Percentiles rank a stretch among this genome's conserved stretches.
Conservation (phyloP, 495 filamentous ascomycete species). For the Thermochaetoides thermophila region DNA sequence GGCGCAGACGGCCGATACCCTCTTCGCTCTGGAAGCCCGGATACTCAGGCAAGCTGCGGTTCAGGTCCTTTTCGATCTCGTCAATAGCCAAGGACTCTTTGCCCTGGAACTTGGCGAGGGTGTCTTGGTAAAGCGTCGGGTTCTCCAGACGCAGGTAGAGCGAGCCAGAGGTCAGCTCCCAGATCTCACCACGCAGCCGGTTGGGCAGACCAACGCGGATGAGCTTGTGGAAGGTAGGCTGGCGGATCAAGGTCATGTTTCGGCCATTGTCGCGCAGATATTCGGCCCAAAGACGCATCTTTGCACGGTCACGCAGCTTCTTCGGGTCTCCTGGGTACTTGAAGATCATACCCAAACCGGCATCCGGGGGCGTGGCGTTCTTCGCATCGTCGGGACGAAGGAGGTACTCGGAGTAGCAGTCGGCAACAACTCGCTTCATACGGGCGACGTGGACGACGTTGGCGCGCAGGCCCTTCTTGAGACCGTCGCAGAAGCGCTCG, state of each 20-base stretch:
- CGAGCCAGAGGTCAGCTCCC: conserved; percentile 88
- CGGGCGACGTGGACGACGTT: conserved; percentile 76
- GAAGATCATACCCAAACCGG: conserved; percentile 83
- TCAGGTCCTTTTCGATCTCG: conserved; percentile 96
- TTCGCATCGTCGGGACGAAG: conserved; percentile 45
- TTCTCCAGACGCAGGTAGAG: conserved; percentile 75
- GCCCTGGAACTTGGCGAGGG: conserved; percentile 65
- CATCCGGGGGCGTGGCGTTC: conserved; percentile 59
- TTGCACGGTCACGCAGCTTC: conserved; percentile 85
- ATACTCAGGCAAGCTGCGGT: conserved; percentile 90
- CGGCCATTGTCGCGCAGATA: conserved; percentile 93
- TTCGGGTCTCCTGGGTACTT: conserved; percentile 92
- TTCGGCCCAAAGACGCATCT: conserved; percentile 95
- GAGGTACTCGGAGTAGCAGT: conserved; percentile 90
- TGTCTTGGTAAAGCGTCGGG: conserved; percentile 70
- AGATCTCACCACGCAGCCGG: conserved; percentile 81
- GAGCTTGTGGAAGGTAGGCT: conserved; percentile 94
- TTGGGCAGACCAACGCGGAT: conserved; percentile 93
- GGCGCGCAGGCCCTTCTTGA: conserved; percentile 76
- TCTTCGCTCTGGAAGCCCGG: conserved; percentile 94
- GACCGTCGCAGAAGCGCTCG: conserved; percentile 87
- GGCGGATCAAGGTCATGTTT: conserved; percentile 79
- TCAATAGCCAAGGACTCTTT: conserved; percentile 86
- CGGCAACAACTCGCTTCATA: conserved; percentile 56
- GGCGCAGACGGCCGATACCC: conserved; percentile 75